These are phyloP conservation scores for Persicaria tinctoria DNA, from an alignment of 148 eudicot species.

Conservation along the genomic window DNA sequence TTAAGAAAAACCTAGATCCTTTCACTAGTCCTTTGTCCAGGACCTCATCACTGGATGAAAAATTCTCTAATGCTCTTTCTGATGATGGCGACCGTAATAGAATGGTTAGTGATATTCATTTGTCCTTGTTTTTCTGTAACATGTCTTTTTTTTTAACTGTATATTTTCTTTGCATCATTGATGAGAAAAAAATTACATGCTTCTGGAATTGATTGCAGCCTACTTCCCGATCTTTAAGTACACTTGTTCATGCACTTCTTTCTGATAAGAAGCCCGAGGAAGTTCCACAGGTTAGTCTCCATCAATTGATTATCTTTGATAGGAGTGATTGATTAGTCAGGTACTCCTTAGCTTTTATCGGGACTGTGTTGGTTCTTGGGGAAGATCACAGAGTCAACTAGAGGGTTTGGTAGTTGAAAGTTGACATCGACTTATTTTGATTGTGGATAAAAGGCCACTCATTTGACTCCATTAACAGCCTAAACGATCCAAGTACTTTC, in stretches of 20 bases:
- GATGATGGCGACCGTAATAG: constrained; percentile 29
- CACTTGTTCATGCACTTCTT: constrained; percentile 73
- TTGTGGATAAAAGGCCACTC: not conserved
- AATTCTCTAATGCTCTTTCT: not conserved
- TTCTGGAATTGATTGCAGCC: constrained; percentile 35
- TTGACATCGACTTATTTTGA: not conserved
- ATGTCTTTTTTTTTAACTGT: not conserved
- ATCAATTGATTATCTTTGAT: not conserved
- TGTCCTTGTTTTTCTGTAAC: constrained; percentile 3
- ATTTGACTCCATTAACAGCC: not conserved
- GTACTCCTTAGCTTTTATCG: not conserved
- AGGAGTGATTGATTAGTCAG: not conserved
- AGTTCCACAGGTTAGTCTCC: constrained; percentile 66
- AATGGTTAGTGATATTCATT: constrained; percentile 32
- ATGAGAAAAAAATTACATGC: not conserved
- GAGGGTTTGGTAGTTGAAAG: not conserved
- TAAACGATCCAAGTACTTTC: not conserved
- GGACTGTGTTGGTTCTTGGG: not conserved
- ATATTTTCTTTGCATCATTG: not conserved
- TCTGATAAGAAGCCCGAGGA: constrained; percentile 87
- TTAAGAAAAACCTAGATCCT: constrained; percentile 78
- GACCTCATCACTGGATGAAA: constrained; percentile 15
- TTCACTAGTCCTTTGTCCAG: constrained; percentile 63
- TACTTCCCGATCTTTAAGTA: constrained; percentile 52
- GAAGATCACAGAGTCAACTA: not conserved